Base-by-base conservation (phyloP, 495 filamentous ascomycete species). In the Bacidia gigantensis region DNA sequence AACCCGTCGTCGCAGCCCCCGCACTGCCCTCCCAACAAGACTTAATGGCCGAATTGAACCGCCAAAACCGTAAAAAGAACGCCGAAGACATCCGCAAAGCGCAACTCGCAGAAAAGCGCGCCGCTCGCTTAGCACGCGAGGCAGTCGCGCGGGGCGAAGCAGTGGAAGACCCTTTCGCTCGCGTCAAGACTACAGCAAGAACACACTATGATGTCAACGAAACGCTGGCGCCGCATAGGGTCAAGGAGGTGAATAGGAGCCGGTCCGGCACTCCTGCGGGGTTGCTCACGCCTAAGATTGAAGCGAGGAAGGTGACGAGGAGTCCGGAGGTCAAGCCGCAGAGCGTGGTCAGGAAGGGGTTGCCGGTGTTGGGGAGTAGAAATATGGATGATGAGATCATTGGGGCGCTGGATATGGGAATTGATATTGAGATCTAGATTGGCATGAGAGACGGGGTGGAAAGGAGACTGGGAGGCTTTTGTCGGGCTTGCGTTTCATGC, bases 321-420 rank as follows among this genome's bases (percentile, higher is more conserved):
- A 55, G 48, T 42, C 24, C 71, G 47, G 68, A 71, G 54, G 66
- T 76, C 57, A 76, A 80, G 67, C 73, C 74, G 55, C 66, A 67
- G 23, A 61, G 64, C 47, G 74, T 77, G 56, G 20, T 9, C 20
- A 72, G 69, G 56, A 77, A 72, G 29, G 81, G 81, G 5, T 66
- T 85, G 53, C 74, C 78, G 1, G 74, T 75, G 32, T 82, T 89
- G 52, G 74, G 80, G 45, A 77, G 81, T 60, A 80, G 82, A 18
- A 77, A 89, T 49, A 84, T 80, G 67, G 85, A 89, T 51, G 87
- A 93, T 57, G 86, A 90, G 62, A 83, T 88, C 55, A 87, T 93
- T 61, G 86, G 81, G 0, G 75, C 81, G 12, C 66, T 90, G 63
- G 86, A 90, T 64, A 65, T 93, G 55, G 87, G 84, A 11, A 85